Evolutionary conservation across 345 rosid species (phyloP), one percentile per base, ranked within the genome.

Genomic region (Pugionium dolabratum): DNA sequence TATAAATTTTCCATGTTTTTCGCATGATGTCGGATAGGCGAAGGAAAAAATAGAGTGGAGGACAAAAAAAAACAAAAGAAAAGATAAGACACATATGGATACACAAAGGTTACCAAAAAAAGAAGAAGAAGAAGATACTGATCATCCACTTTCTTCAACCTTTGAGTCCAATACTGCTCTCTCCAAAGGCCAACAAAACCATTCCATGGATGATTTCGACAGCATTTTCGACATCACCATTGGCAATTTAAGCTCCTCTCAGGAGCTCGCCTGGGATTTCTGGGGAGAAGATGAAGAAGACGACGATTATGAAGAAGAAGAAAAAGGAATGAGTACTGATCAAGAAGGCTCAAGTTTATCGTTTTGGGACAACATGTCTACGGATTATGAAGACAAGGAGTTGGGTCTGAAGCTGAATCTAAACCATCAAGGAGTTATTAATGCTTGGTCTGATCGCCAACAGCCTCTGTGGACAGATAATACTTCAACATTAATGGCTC

Each of bases 341-440:
- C 71, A 72, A 54, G 83, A 79, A 61, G 67, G 71, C 28, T 63
- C 70, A 31, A 68, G 64, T 47, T 7, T 63, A 8, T 74, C 75
- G 5, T 62, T 80, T 47, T 73, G 77, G 79, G 62, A 60, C 18
- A 66, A 31, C 47, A 43, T 25, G 10, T 45, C 58, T 4, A 59
- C 49, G 3, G 80, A 83, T 71, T 76, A 63, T 8, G 77, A 76
- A 64, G 76, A 78, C 4, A 73, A 69, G n/a, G 76, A 48, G 42
- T 62, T 67, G 31, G 72, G 75, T 61, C 71, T 85, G 79, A 82
- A 82, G 58, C 65, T 86, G 81, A 89, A 85, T 56, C 70, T 86
- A 78, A 86, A 89, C 75, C 86, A 89, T 79, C 85, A 86, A 76
- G 79, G 85, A 37, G 89, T 83, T 7, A 65, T 89, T 72, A 84